phyloP scores from a whole-genome alignment of 164 flowering plant genomes.

The Stephania yunnanensis region DNA sequence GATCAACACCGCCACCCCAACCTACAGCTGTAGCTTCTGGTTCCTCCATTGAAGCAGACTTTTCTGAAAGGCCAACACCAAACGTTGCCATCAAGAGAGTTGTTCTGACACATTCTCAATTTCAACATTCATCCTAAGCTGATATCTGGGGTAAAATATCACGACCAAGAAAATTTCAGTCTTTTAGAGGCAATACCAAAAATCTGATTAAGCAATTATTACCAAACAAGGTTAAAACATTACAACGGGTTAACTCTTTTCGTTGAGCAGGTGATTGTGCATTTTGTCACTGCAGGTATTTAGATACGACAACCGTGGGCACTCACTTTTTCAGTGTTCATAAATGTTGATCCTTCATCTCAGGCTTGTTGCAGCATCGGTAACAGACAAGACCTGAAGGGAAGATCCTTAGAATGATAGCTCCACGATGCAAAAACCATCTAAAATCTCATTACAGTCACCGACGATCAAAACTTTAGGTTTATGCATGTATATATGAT shows the following conservation, averaged over 20 bases:
- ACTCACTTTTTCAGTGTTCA: background rate
- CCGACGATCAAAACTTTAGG: background rate
- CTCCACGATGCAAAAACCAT: background rate
- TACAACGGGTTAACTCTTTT: background rate
- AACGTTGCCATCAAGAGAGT: conserved; percentile 86
- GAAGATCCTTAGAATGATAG: background rate
- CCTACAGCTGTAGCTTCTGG: conserved; percentile 74
- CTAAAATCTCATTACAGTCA: background rate
- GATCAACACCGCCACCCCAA: conserved; percentile 61
- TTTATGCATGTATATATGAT: background rate
- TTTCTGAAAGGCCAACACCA: conserved; percentile 42
- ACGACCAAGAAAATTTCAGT: background rate
- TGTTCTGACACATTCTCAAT: conserved; percentile 69
- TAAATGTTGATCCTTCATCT: background rate
- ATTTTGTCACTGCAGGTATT: background rate
- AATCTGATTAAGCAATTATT: background rate
- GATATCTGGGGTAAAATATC: conserved; percentile 45
- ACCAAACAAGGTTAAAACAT: background rate
- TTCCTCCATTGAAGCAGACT: conserved; percentile 46
- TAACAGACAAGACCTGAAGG: background rate
- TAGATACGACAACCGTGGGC: background rate
- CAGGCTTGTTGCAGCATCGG: background rate
- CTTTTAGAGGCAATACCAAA: background rate
- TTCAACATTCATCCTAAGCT: conserved; percentile 86
- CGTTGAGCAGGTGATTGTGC: too few relatives aligned